Percentiles rank a stretch among this genome's conserved stretches.
Evolutionary conservation across 805 yeast genomes (phyloP).

Genomic region (Zygosaccharomyces bisporus): DNA sequence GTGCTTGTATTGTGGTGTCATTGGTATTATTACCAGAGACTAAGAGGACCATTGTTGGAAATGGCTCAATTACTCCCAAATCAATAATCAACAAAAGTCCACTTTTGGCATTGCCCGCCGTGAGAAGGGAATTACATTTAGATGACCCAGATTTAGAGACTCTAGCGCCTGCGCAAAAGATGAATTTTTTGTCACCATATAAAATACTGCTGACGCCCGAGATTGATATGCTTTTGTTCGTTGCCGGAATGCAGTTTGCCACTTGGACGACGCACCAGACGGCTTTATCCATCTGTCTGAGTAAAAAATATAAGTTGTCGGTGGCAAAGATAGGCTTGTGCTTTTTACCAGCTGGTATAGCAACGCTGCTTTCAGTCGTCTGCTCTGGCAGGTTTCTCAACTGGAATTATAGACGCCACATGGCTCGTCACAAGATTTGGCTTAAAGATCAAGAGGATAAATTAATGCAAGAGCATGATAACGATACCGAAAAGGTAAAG

Average conservation of each 20-base stretch:
- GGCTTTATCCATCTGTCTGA: slow-evolving; percentile 54
- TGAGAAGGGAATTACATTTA: slow-evolving; percentile 27
- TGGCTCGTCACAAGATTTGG: slow-evolving; percentile 25
- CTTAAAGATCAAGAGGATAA: slow-evolving; percentile 15
- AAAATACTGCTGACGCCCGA: slow-evolving; percentile 43
- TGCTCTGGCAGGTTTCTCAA: slow-evolving; percentile 56
- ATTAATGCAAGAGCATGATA: slow-evolving; percentile 21
- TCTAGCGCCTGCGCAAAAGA: slow-evolving; percentile 21
- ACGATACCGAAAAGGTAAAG: slow-evolving; percentile 20
- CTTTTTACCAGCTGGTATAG: slow-evolving; percentile 70
- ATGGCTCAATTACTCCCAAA: slow-evolving; percentile 59
- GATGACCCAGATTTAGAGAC: slow-evolving; percentile 35
- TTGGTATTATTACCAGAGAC: slow-evolving; percentile 66
- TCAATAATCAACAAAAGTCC: slow-evolving; percentile 44
- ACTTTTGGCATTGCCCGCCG: slow-evolving; percentile 32
- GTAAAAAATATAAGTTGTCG: slow-evolving; percentile 46
- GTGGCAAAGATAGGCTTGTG: slow-evolving; percentile 63
- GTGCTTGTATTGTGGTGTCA: slow-evolving; percentile 38
- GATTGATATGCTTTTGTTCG: slow-evolving; percentile 47
- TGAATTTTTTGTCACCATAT: slow-evolving; percentile 40
- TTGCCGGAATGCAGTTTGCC: slow-evolving; percentile 61
- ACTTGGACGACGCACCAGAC: slow-evolving; percentile 70
- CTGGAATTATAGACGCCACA: slow-evolving; percentile 34
- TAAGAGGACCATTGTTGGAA: slow-evolving; percentile 65
- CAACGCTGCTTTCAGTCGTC: slow-evolving; percentile 59